Conservation (phyloP, 495 filamentous ascomycete species). For the Penicillium simplicissimum region DNA sequence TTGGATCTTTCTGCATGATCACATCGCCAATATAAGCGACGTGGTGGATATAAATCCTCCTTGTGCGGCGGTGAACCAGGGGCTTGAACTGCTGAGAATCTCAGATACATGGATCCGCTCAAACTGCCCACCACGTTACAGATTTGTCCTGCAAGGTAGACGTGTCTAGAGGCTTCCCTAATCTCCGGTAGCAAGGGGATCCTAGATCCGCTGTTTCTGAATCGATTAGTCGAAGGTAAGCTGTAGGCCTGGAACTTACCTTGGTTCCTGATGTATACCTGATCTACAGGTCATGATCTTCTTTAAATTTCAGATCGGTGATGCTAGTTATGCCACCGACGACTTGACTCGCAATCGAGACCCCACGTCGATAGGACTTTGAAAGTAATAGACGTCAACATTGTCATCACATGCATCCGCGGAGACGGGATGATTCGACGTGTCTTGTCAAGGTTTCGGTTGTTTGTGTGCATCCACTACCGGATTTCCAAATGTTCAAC, state of each 20-base stretch:
- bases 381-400: background rate
- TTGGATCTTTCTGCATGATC: conserved; percentile 14
- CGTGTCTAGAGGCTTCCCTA: conserved; percentile 4
- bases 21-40: conserved; percentile 6
- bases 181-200: conserved; percentile 13
- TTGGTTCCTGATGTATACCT: conserved; percentile 6
- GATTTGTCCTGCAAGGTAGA: background rate
- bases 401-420: background rate
- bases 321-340: background rate
- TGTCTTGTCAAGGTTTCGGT: background rate
- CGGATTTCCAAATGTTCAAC: background rate
- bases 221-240: background rate
- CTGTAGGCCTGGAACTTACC: background rate
- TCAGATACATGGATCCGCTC: too few species aligned
- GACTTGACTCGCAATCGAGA: background rate
- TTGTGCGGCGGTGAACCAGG: conserved; percentile 14
- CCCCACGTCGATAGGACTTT: background rate
- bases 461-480: background rate
- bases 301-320: too few species aligned
- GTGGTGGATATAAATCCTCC: conserved; percentile 14
- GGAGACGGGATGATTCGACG: background rate
- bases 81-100: background rate
- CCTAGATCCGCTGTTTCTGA: background rate
- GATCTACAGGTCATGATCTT: conserved; percentile 10
- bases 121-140: conserved; percentile 7